Conservation (phyloP, 2,329 filamentous ascomycete species). For the Stemphylium beticola region DNA sequence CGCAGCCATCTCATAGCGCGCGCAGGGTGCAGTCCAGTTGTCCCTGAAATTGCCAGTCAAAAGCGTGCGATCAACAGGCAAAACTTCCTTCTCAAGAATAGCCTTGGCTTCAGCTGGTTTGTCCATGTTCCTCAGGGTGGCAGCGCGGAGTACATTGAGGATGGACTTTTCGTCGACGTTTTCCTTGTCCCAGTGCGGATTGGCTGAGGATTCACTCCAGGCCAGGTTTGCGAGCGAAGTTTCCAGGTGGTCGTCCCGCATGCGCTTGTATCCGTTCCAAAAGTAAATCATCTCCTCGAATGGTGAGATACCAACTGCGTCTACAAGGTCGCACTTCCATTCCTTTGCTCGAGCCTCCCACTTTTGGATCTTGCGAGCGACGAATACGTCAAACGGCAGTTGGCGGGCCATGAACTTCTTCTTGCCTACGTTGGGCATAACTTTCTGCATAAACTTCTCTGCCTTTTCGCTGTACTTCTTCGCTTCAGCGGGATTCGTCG, state of each 20-base stretch:
- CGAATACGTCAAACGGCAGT: conserved; percentile 87
- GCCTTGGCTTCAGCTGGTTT: conserved; percentile 68
- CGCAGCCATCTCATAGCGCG: conserved; percentile 85
- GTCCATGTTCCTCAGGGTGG: conserved; percentile 69
- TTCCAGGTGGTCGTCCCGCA: conserved; percentile 70
- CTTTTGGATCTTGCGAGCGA: conserved; percentile 81
- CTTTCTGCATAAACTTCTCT: conserved; percentile 72
- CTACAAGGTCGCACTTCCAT: conserved; percentile 69
- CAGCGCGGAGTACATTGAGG: conserved; percentile 69
- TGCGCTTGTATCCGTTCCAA: conserved; percentile 88
- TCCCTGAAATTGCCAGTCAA: conserved; percentile 69
- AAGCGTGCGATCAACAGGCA: conserved; percentile 61
- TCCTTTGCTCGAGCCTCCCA: conserved; percentile 80
- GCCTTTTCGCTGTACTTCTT: conserved; percentile 57
- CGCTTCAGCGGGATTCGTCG: conserved; percentile 51
- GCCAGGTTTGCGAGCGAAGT: conserved; percentile 67
- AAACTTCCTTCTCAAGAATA: conserved; percentile 66
- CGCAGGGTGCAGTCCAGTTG: conserved; percentile 74
- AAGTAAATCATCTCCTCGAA: conserved; percentile 91
- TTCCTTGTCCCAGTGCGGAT: conserved; percentile 59
- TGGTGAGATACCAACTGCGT: conserved; percentile 81
- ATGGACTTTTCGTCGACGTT: conserved; percentile 68
- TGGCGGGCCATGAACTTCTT: conserved; percentile 90
- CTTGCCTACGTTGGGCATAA: conserved; percentile 76
- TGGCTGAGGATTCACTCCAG: conserved; percentile 66